These are phyloP conservation scores for Warburgia ugandensis DNA, from an alignment of 164 flowering plant species.

Conservation along the genomic window DNA sequence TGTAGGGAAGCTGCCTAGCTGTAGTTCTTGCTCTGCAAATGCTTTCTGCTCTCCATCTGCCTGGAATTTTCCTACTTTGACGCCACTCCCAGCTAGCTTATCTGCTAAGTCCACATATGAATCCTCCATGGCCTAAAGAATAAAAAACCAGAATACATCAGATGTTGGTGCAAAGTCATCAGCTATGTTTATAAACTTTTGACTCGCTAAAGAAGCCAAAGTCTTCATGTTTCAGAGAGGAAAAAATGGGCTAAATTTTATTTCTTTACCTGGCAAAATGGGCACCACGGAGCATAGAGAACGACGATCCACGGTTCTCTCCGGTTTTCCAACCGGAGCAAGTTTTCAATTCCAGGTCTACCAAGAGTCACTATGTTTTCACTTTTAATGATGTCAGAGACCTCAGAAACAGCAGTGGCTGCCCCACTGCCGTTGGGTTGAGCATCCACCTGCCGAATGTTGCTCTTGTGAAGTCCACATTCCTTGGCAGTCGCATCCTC, in stretches of 20 bases:
- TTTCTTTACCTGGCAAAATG: conserved; percentile 63
- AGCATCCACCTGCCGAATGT: conserved; percentile 28
- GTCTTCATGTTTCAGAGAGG: too few species aligned
- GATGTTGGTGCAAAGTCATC: not conserved
- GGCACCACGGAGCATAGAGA: conserved; percentile 98
- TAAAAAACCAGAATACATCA: not conserved
- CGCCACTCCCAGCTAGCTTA: conserved; percentile 55
- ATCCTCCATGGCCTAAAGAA: conserved; percentile 74
- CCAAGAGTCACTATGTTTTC: conserved; percentile 47
- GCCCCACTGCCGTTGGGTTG: conserved; percentile 35
- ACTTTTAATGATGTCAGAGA: conserved; percentile 50
- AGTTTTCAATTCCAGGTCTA: conserved; percentile 73
- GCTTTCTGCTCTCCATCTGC: conserved; percentile 88
- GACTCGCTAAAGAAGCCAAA: too few species aligned
- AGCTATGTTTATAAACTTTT: too few species aligned
- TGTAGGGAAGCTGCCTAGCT: conserved; percentile 88
- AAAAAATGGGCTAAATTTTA: not conserved
- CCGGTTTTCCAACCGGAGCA: conserved; percentile 50
- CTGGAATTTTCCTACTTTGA: conserved; percentile 82
- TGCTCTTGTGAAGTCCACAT: conserved; percentile 97
- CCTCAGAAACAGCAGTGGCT: conserved; percentile 23
- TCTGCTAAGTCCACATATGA: conserved; percentile 70
- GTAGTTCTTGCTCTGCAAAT: conserved; percentile 62
- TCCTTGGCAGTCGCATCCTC: conserved; percentile 97
- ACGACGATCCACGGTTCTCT: conserved; percentile 86